phyloP scores from a whole-genome alignment of 371 early-diverging fungal genomes.

The Paraphysoderma sedebokerense region DNA sequence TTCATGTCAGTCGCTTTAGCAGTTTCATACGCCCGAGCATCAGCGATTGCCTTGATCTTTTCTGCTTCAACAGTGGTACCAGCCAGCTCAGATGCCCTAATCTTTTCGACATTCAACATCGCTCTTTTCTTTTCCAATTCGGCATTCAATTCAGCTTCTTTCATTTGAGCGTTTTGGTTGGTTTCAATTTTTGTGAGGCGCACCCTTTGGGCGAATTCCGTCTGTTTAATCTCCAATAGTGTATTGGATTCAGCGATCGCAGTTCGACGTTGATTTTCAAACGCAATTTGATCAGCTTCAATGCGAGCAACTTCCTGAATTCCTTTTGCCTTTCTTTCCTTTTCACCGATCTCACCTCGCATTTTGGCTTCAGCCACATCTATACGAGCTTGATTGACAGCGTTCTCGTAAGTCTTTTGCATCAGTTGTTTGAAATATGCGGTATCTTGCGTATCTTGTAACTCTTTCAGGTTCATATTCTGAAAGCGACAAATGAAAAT shows the following conservation, averaged over 20 bases:
- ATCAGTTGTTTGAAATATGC: constrained; percentile 31
- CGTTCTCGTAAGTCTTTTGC: constrained; percentile 25
- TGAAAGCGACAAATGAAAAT: no score
- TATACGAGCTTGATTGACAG: constrained; percentile 33
- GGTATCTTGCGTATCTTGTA: constrained; percentile 21
- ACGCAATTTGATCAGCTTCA: constrained; percentile 16
- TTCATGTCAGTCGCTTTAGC: constrained; percentile 14
- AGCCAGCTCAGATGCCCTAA: constrained; percentile 6
- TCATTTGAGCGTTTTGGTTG: constrained; percentile 13
- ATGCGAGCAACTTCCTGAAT: constrained; percentile 13
- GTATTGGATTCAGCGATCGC: constrained; percentile 17
- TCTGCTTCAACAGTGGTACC: constrained; percentile 11
- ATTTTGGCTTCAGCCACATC: constrained; percentile 20
- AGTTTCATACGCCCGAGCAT: constrained; percentile 8
- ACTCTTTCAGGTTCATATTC: constrained; percentile 30
- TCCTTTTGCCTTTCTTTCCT: constrained; percentile 20
- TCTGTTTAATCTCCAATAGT: constrained; percentile 10
- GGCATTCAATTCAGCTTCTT: constrained; percentile 25
- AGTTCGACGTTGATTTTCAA: constrained; percentile 18
- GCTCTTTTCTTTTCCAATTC: constrained; percentile 14
- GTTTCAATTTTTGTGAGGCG: constrained; percentile 26
- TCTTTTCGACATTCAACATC: constrained; percentile 12
- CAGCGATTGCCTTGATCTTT: constrained; percentile 7
- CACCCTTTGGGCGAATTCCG: constrained; percentile 14
- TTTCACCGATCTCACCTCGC: constrained; percentile 25